These are phyloP conservation scores for Pleodorina starrii DNA, from an alignment of 139 green algal genomes.

Conservation along the genomic window DNA sequence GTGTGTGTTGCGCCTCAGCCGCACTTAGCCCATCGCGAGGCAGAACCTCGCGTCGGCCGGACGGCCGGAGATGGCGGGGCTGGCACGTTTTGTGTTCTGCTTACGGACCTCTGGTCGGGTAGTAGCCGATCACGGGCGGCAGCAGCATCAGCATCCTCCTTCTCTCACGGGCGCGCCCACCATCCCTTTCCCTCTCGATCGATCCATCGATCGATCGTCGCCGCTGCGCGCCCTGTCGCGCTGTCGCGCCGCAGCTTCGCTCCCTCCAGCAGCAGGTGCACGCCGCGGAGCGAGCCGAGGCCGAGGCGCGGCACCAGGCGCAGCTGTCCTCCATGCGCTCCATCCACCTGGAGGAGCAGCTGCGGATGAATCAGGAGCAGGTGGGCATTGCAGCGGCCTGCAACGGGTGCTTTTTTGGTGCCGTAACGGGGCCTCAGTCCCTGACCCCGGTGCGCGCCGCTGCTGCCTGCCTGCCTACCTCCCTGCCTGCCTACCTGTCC, in stretches of 20 bases:
- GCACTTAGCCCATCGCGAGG: too few relatives aligned
- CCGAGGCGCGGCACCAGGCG: constrained; percentile 32
- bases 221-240: too few relatives aligned
- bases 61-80: too few relatives aligned
- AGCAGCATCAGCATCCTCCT: too few relatives aligned
- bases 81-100: too few relatives aligned
- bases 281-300: background rate
- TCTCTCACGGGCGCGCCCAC: too few relatives aligned
- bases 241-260: background rate
- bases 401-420: background rate
- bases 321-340: constrained; percentile 12
- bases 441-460: background rate
- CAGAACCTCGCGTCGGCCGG: too few relatives aligned
- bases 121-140: too few relatives aligned
- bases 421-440: background rate
- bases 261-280: constrained; percentile 12
- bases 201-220: too few relatives aligned
- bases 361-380: background rate
- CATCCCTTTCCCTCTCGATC: too few relatives aligned
- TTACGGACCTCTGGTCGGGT: too few relatives aligned
- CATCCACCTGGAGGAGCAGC: constrained; percentile 17
- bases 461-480: background rate
- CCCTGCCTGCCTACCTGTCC: background rate
- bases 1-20: too few relatives aligned
- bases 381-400: background rate